Evolutionary conservation across 768 basidiomycete species (phyloP).

Genomic region (Auriscalpium orientale): DNA sequence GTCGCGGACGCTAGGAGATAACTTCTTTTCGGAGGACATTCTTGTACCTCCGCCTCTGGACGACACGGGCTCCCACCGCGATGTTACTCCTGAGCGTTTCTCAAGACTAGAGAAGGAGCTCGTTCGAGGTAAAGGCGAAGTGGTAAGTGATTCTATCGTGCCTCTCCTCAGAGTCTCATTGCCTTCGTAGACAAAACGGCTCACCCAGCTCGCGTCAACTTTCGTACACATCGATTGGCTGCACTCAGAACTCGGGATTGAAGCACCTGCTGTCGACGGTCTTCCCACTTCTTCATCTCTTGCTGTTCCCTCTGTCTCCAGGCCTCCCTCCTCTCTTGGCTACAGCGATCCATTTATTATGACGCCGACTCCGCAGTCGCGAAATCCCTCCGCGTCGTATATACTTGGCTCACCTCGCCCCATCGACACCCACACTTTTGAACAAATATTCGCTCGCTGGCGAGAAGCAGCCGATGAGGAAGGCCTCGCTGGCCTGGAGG

Average conservation of each 20-base stretch:
- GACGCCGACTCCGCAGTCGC: slow-evolving; percentile 31
- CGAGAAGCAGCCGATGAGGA: slow-evolving; percentile 24
- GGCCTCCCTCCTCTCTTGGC: slow-evolving; percentile 26
- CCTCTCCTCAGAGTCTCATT: neutral
- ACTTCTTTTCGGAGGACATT: slow-evolving; percentile 52
- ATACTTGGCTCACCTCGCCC: slow-evolving; percentile 27
- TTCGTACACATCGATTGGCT: slow-evolving; percentile 79
- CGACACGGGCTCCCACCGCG: slow-evolving; percentile 38
- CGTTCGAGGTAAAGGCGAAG: slow-evolving; percentile 78
- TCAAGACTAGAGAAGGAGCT: slow-evolving; percentile 77
- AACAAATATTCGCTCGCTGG: slow-evolving; percentile 14
- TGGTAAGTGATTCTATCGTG: slow-evolving; percentile 41
- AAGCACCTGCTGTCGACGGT: slow-evolving; percentile 49
- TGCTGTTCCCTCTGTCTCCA: slow-evolving; percentile 20
- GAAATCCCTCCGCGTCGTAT: slow-evolving; percentile 27
- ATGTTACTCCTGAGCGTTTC: slow-evolving; percentile 79
- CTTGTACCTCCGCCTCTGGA: slow-evolving; percentile 37
- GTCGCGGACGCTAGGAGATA: slow-evolving; percentile 50
- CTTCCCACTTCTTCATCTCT: slow-evolving; percentile 27
- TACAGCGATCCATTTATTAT: slow-evolving; percentile 12
- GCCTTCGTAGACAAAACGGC: slow-evolving; percentile 49
- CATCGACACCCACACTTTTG: slow-evolving; percentile 15
- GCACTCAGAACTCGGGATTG: slow-evolving; percentile 72
- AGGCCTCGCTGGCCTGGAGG: slow-evolving; percentile 46
- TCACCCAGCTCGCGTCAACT: slow-evolving; percentile 51